phyloP scores from a whole-genome alignment of 1,284 basidiomycete species.

The Hypsizygus ulmarius region DNA sequence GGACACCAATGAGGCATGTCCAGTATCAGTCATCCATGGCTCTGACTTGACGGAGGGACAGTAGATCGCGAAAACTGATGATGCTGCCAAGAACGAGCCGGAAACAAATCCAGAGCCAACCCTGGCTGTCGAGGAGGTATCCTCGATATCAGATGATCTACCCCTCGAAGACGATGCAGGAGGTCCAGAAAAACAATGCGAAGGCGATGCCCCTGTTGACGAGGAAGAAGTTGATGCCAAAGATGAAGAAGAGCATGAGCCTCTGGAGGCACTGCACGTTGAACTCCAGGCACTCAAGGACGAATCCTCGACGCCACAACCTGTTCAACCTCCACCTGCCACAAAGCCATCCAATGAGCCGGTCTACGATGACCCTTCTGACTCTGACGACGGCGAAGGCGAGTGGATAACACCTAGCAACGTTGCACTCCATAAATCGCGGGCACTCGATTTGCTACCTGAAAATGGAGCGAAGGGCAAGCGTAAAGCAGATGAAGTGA shows the following conservation, averaged over 20 bases:
- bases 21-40: background rate
- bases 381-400: conserved; percentile 81
- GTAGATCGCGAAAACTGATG: conserved; percentile 21
- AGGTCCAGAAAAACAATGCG: conserved; percentile 6
- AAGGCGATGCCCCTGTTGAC: background rate
- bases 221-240: conserved; percentile 1
- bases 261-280: conserved; percentile 45
- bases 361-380: conserved; percentile 72
- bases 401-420: conserved; percentile 98
- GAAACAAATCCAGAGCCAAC: conserved; percentile 3
- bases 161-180: conserved; percentile 15
- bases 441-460: conserved; percentile 79
- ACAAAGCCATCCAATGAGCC: conserved; percentile 23
- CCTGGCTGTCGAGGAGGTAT: conserved; percentile 23
- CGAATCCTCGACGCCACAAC: conserved; percentile 18
- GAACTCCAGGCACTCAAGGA: conserved; percentile 42
- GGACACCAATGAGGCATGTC: conserved; percentile 16
- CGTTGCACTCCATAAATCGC: conserved; percentile 84
- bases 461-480: conserved; percentile 40
- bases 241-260: conserved; percentile 21
- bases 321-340: conserved; percentile 6
- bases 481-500: conserved; percentile 42
- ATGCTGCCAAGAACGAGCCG: too few species aligned
- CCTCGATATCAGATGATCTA: conserved; percentile 22
- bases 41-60: conserved; percentile 21